phyloP scores from a whole-genome alignment of 495 filamentous ascomycete species.

The Antarctomyces pellizariae region DNA sequence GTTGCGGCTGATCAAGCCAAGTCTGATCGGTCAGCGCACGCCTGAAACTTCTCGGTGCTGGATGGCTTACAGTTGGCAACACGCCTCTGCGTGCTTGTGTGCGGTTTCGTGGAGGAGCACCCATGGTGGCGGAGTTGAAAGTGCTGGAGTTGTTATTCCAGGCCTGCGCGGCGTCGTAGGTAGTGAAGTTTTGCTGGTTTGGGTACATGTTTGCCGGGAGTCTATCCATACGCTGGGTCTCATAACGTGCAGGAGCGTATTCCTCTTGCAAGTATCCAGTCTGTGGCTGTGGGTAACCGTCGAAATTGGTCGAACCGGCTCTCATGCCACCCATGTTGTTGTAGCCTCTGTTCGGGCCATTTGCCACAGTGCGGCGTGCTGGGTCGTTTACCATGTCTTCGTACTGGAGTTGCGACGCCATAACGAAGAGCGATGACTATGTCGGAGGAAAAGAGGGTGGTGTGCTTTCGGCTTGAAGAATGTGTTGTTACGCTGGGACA shows the following conservation, averaged over 20 bases:
- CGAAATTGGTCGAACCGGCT: slow-evolving; percentile 46
- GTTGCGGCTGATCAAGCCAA: slow-evolving; percentile 1
- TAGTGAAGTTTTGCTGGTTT: slow-evolving; percentile 13
- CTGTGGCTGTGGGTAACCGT: slow-evolving; percentile 19
- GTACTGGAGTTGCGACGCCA: slow-evolving; percentile 34
- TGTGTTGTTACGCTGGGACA: slow-evolving; percentile 12
- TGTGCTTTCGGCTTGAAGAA: background rate
- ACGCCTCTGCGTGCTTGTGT: slow-evolving; percentile 19
- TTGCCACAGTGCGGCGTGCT: too few relatives aligned
- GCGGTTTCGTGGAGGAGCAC: slow-evolving; percentile 20
- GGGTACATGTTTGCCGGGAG: slow-evolving; percentile 15
- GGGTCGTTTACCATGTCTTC: slow-evolving; percentile 22
- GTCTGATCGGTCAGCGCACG: background rate
- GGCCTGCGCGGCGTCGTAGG: slow-evolving; percentile 20
- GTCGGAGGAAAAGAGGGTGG: slow-evolving; percentile 1
- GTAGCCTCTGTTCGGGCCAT: slow-evolving; percentile 21
- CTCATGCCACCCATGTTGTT: slow-evolving; percentile 37
- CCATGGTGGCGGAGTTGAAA: slow-evolving; percentile 24
- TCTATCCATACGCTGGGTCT: slow-evolving; percentile 33
- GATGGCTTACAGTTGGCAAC: slow-evolving; percentile 22
- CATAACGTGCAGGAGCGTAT: slow-evolving; percentile 29
- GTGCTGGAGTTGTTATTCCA: slow-evolving; percentile 25
- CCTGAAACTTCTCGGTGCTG: background rate
- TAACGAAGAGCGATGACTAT: slow-evolving; percentile 6
- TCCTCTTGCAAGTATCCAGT: slow-evolving; percentile 31